Evolutionary conservation across 768 basidiomycete genomes (phyloP).

Genomic region (Gautieria morchelliformis): DNA sequence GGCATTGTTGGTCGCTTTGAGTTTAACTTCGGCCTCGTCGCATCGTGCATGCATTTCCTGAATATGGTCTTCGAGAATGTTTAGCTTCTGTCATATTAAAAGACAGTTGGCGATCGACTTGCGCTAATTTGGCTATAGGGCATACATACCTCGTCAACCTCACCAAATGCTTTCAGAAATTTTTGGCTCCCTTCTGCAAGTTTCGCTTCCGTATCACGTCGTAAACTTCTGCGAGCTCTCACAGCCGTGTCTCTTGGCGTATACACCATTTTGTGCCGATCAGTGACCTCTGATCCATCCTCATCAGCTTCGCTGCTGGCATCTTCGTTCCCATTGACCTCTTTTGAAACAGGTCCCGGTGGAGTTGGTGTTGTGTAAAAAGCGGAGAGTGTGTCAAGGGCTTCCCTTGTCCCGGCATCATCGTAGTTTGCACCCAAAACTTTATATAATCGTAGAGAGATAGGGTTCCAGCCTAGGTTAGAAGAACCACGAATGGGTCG

Average conservation of each 20-base stretch:
- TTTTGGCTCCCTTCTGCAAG: conserved; percentile 72
- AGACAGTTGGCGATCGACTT: neutral
- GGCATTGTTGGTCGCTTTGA: conserved; percentile 64
- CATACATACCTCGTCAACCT: conserved; percentile 83
- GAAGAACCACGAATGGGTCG: neutral
- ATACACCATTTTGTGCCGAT: conserved; percentile 8
- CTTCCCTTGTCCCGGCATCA: conserved; percentile 69
- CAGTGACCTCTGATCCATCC: conserved; percentile 10
- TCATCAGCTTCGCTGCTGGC: conserved; percentile 23
- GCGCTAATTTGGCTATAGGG: conserved; percentile 11
- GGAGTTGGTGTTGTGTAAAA: conserved; percentile 42
- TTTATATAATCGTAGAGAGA: conserved; percentile 85
- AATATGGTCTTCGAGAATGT: conserved; percentile 68
- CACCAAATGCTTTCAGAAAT: conserved; percentile 77
- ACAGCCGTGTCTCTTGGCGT: conserved; percentile 55
- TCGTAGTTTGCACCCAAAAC: conserved; percentile 75
- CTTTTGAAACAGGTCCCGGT: conserved; percentile 13
- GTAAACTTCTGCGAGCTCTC: conserved; percentile 67
- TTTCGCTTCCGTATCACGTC: conserved; percentile 77
- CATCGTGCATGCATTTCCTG: conserved; percentile 73
- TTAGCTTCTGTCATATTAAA: conserved; percentile 56
- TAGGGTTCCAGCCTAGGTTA: conserved; percentile 32
- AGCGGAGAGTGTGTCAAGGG: conserved; percentile 72
- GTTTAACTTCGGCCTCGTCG: conserved; percentile 71
- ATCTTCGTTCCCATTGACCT: conserved; percentile 25